Percentiles rank a stretch among this genome's conserved stretches.
Evolutionary conservation across 768 basidiomycete species (phyloP).

Genomic region (Nidularia pulvinata): DNA sequence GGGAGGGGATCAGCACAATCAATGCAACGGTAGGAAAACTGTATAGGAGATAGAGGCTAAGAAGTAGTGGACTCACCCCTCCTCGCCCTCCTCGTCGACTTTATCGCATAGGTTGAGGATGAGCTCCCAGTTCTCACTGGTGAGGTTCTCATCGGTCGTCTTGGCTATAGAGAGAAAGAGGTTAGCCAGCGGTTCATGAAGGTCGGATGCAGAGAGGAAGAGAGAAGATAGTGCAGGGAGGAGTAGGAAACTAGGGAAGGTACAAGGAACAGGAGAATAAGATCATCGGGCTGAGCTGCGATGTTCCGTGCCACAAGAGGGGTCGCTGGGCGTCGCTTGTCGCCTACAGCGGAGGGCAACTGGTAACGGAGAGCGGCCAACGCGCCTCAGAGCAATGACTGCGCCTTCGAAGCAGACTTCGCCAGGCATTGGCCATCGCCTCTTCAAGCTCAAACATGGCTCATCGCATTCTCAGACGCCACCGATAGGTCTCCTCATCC

Average conservation of each 20-base stretch:
- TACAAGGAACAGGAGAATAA: too few relatives aligned
- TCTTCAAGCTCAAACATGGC: not conserved
- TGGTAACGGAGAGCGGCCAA: too few relatives aligned
- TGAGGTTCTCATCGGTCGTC: slow-evolving; percentile 97
- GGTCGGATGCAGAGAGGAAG: too few relatives aligned
- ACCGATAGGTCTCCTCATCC: too few relatives aligned
- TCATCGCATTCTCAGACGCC: not conserved
- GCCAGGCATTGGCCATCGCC: not conserved
- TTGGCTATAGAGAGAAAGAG: slow-evolving; percentile 53
- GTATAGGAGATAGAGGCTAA: not conserved
- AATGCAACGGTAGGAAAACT: not conserved
- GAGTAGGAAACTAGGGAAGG: too few relatives aligned
- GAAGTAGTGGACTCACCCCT: slow-evolving; percentile 57
- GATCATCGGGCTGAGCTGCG: too few relatives aligned
- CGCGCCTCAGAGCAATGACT: too few relatives aligned
- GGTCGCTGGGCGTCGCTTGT: too few relatives aligned
- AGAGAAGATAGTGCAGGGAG: too few relatives aligned
- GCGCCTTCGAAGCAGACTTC: too few relatives aligned
- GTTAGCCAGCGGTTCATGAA: not conserved
- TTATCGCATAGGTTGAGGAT: slow-evolving; percentile 97
- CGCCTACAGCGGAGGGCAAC: too few relatives aligned
- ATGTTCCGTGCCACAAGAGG: too few relatives aligned
- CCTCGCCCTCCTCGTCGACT: slow-evolving; percentile 85
- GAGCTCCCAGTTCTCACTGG: slow-evolving; percentile 94
- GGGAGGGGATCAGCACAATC: not conserved